Base-by-base conservation (phyloP, 306 rosid species). In the Vigna hirtella region DNA sequence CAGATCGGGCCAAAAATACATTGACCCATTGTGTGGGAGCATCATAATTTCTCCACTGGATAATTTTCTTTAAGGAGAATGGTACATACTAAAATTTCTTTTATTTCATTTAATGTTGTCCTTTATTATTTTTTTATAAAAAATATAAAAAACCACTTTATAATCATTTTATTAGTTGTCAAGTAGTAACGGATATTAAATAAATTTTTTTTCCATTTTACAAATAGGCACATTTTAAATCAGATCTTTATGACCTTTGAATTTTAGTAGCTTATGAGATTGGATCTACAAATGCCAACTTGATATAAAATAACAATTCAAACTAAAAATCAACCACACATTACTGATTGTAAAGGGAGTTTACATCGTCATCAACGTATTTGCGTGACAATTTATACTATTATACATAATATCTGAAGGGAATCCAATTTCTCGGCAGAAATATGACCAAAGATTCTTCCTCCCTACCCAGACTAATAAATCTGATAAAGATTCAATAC, bases 391-490 rank as follows among this genome's bases (percentile, higher is more conserved):
- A 61, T 17, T 6, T 61, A 26, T 9, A 22, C 6, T n/a, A 12
- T 12, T 26, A 59, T 49, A 12, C 10, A 48, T 58, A 62, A 26
- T 42, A 47, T 17, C 24, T 0, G 14, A 53, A 70, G 85, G 72
- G 79, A 77, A 71, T 82, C 71, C 64, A 47, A 64, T 64, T 71
- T 71, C 65, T 77, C 71, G 0, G 4, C 42, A 64, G 65, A 32
- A 65, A 38, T 32, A 74, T 45, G 77, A 50, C 50, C 73, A 5
- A 86, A 83, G 87, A 87, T 16, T 86, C 47, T 86, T 87, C 89
- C 2, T 7, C 10, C 11, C 11, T 9, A 88, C 67, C 83, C 84
- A 15, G 52, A 72, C 13, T 48, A 62, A n/a, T 40, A 16, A 18
- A 6, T 16, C 17, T 17, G 59, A 9, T 26, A 17, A 53, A 53